Evolutionary conservation across 129 eudicot species (phyloP), one percentile per base, ranked within the genome.

Genomic region (Logfia minima): DNA sequence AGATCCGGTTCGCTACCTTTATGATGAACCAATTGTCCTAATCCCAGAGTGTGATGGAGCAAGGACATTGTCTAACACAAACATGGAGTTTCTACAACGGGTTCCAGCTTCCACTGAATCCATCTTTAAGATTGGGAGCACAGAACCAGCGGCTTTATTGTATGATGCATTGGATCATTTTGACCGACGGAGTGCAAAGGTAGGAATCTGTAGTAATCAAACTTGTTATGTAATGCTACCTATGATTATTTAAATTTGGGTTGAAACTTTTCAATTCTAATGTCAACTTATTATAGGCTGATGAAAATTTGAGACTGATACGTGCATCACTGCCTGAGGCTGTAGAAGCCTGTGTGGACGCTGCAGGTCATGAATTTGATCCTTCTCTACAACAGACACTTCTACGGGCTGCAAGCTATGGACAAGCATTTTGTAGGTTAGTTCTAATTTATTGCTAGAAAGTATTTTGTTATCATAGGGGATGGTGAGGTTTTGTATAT

Each of bases 1-100:
- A 64, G 99, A 90, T 60, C 88, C 97, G 3, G 92, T 95, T 70
- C 88, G 87, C 68, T 95, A 91, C 87, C 81, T 89, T 63, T 91
- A 85, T 83, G 99, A 95, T 72, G 99, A 95, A 70, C 96, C 99
- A 53, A 83, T 91, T 80, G 68, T 89, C 13, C 90, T 95, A 62
- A 91, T 95, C 41, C 91, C 99, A 18, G 99, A 95, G 79, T 95
- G 99, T 71, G 99, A 95, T 82, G 99, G 99, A 35, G 99, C 90
- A 28, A 81, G 97, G 78, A 85, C 91, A 85, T 87, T 95, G 67
- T 85, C 99, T 2, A 95, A 91, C 79, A 81, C 86, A 68, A 89
- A 82, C 74, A 95, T 95, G 99, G 99, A 95, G 75, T 89, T 95
- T 86, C 85, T 95, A 22, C 97, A 95, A 66, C 87, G 96, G 82